phyloP scores from a whole-genome alignment of 1,139 yeast genomes.

The Debaryomyces udenii region DNA sequence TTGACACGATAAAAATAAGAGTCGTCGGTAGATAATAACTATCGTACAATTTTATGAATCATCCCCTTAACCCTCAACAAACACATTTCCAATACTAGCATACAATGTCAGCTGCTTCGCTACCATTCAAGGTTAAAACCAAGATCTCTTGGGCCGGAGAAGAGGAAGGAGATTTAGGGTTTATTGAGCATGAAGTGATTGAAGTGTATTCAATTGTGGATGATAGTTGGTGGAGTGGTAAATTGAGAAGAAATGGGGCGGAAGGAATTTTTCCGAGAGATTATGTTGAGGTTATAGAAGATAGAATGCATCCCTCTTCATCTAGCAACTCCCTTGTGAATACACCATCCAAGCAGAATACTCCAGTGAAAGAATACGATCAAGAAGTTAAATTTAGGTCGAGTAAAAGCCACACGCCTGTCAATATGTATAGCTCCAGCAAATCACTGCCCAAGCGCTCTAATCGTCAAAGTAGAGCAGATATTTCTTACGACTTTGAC shows the following conservation, averaged over 20 bases:
- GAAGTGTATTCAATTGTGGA: conserved; percentile 81
- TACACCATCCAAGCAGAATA: conserved; percentile 20
- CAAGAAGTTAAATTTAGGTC: conserved; percentile 15
- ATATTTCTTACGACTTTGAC: conserved; percentile 25
- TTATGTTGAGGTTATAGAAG: conserved; percentile 67
- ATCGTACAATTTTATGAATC: background rate
- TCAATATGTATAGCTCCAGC: conserved; percentile 13
- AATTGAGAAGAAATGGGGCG: conserved; percentile 74
- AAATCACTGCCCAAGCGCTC: conserved; percentile 21
- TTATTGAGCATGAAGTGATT: conserved; percentile 88
- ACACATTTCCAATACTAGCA: conserved; percentile 1
- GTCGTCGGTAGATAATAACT: no score
- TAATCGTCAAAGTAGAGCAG: conserved; percentile 21
- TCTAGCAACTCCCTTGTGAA: conserved; percentile 19
- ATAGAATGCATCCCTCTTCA: conserved; percentile 18
- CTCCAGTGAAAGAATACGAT: conserved; percentile 24
- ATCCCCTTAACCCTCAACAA: conserved; percentile 1
- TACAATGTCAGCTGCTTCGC: conserved; percentile 26
- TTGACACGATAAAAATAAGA: no score
- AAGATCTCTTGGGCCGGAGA: conserved; percentile 91
- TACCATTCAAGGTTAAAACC: conserved; percentile 78
- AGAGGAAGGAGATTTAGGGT: conserved; percentile 85
- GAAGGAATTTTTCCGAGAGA: conserved; percentile 88
- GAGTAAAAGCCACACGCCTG: conserved; percentile 22
- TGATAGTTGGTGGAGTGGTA: conserved; percentile 93